Evolutionary conservation across 2,329 filamentous ascomycete species (phyloP).

Genomic region (Cladosporium halotolerans): DNA sequence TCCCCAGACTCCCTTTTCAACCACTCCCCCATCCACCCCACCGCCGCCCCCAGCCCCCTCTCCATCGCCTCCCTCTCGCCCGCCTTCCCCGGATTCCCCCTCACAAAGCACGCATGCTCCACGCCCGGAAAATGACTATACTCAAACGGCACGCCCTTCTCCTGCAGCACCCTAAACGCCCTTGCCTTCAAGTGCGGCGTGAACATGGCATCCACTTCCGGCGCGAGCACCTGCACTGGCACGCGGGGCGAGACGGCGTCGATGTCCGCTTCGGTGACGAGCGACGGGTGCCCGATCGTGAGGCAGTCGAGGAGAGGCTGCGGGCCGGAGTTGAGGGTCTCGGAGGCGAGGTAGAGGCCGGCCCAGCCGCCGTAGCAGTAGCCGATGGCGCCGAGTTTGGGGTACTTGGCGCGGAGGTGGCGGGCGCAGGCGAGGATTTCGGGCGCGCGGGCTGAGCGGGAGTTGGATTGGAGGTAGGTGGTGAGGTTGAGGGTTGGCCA

Average conservation of each 20-base stretch:
- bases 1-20: background rate
- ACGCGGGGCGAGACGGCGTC: constrained; percentile 35
- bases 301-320: constrained; percentile 41
- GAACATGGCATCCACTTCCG: constrained; percentile 42
- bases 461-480: constrained; percentile 18
- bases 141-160: constrained; percentile 38
- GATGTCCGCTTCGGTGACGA: constrained; percentile 42
- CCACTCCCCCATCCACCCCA: constrained; percentile 9
- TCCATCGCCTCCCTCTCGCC: constrained; percentile 42
- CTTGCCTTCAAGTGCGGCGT: constrained; percentile 43
- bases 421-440: constrained; percentile 36
- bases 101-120: constrained; percentile 40
- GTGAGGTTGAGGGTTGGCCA: constrained; percentile 20
- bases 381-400: constrained; percentile 40
- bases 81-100: constrained; percentile 36
- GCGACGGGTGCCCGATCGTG: constrained; percentile 40
- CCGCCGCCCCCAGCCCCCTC: constrained; percentile 34
- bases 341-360: constrained; percentile 41
- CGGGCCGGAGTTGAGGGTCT: constrained; percentile 26
- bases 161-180: constrained; percentile 35
- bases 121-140: constrained; percentile 49
- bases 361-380: constrained; percentile 51
- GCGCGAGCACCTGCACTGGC: constrained; percentile 48
- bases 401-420: constrained; percentile 30
- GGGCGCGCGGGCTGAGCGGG: constrained; percentile 24